phyloP scores from a whole-genome alignment of 2,329 filamentous ascomycete genomes.

The Atkinsonella hypoxylon region DNA sequence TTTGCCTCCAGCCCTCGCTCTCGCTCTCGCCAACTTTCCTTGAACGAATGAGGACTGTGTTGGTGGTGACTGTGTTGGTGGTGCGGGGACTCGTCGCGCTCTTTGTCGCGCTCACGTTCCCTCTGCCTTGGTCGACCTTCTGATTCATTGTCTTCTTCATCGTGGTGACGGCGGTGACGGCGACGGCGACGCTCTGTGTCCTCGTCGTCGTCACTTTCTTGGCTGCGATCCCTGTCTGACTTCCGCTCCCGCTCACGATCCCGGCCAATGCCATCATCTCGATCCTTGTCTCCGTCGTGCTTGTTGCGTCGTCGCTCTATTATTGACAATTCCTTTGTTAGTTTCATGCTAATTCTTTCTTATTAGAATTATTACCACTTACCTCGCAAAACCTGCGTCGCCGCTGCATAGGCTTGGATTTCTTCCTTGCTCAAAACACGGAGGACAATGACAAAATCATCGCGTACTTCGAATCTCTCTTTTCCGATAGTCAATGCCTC shows the following conservation, averaged over 20 bases:
- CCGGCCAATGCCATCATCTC: conserved; percentile 12
- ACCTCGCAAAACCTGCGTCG: conserved; percentile 74
- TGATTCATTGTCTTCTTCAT: conserved; percentile 9
- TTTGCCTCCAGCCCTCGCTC: conserved; percentile 6
- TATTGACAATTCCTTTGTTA: neutral
- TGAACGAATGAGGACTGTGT: conserved; percentile 12
- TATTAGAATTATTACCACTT: conserved; percentile 20
- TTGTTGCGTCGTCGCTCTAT: conserved; percentile 22
- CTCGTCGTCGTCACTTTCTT: conserved; percentile 8
- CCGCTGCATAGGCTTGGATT: conserved; percentile 74
- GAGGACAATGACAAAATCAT: conserved; percentile 87
- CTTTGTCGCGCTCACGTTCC: conserved; percentile 3
- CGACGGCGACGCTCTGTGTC: conserved; percentile 13
- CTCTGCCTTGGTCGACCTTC: neutral
- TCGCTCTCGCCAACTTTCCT: conserved; percentile 12
- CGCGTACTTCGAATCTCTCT: conserved; percentile 82
- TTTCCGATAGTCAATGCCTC: conserved; percentile 77
- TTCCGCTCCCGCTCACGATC: neutral
- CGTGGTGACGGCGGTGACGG: conserved; percentile 9
- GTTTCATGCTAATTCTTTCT: neutral
- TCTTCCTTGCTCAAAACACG: conserved; percentile 79
- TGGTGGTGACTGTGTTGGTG: conserved; percentile 10
- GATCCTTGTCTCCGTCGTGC: conserved; percentile 25
- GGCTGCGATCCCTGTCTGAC: conserved; percentile 2
- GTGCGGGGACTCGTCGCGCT: conserved; percentile 11